phyloP scores from a whole-genome alignment of 768 basidiomycete genomes.

The Filobasidium floriforme region DNA sequence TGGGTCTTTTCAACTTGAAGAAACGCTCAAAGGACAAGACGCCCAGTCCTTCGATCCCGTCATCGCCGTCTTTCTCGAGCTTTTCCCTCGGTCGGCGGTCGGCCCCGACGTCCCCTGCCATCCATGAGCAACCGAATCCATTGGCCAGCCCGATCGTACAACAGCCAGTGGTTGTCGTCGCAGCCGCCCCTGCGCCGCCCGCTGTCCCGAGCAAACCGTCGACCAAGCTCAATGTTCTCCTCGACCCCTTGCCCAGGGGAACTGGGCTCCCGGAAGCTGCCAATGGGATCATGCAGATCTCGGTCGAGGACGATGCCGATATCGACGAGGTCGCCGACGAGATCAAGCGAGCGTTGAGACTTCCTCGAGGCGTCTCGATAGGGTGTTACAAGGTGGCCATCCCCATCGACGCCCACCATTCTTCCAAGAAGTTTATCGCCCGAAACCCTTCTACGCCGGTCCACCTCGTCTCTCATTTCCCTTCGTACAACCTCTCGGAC shows the following conservation, averaged over 20 bases:
- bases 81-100: not conserved
- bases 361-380: constrained; percentile 22
- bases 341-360: constrained; percentile 22
- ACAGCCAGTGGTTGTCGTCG: constrained; percentile 1
- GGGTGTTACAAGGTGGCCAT: constrained; percentile 42
- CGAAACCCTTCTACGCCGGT: constrained; percentile 27
- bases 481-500: constrained; percentile 37
- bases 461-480: constrained; percentile 36
- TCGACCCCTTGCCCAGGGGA: constrained; percentile 11
- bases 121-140: not conserved
- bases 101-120: not conserved
- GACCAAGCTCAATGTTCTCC: constrained; percentile 8
- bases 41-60: not conserved
- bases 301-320: constrained; percentile 26
- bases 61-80: not conserved
- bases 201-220: constrained; percentile 18
- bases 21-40: constrained; percentile 24
- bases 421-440: constrained; percentile 31
- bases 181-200: not conserved
- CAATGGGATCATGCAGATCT: constrained; percentile 31
- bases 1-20: constrained; percentile 28
- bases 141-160: not conserved
- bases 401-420: constrained; percentile 33
- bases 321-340: constrained; percentile 24
- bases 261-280: constrained; percentile 7